Conservation (phyloP, 1,284 basidiomycete species). For the Mixia osmundae region DNA sequence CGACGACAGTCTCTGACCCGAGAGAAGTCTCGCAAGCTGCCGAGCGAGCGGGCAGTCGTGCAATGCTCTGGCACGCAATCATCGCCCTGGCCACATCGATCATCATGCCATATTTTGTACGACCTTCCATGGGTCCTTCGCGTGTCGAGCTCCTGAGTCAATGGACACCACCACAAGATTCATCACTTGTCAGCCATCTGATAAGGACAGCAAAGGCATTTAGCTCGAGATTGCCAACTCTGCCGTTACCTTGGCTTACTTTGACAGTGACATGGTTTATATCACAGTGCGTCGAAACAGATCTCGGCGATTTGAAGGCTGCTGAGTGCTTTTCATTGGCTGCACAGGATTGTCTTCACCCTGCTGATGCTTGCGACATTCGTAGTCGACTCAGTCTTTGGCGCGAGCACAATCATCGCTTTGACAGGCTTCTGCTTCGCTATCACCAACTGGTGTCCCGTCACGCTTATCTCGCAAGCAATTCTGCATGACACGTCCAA, state of each 20-base stretch:
- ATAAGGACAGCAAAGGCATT: neutral
- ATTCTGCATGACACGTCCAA: neutral
- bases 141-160: conserved; percentile 9
- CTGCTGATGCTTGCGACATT: conserved; percentile 26
- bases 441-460: conserved; percentile 17
- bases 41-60: conserved; percentile 41
- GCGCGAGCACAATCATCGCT: conserved; percentile 27
- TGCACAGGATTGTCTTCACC: too few relatives aligned
- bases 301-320: too few relatives aligned
- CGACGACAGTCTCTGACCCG: conserved; percentile 2
- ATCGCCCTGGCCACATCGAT: conserved; percentile 46
- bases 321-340: too few relatives aligned
- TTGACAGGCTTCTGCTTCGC: conserved; percentile 29
- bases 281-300: conserved; percentile 49
- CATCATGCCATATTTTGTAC: conserved; percentile 49
- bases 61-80: conserved; percentile 52
- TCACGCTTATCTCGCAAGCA: conserved; percentile 7
- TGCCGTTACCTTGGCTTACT: conserved; percentile 20
- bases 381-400: conserved; percentile 22
- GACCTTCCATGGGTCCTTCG: conserved; percentile 21
- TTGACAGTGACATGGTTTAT: conserved; percentile 69
- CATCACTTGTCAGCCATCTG: neutral
- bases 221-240: conserved; percentile 3
- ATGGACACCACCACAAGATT: neutral
- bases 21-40: conserved; percentile 15